These are phyloP conservation scores for Venturia asperata DNA, from an alignment of 2,329 filamentous ascomycete genomes.

Conservation along the genomic window DNA sequence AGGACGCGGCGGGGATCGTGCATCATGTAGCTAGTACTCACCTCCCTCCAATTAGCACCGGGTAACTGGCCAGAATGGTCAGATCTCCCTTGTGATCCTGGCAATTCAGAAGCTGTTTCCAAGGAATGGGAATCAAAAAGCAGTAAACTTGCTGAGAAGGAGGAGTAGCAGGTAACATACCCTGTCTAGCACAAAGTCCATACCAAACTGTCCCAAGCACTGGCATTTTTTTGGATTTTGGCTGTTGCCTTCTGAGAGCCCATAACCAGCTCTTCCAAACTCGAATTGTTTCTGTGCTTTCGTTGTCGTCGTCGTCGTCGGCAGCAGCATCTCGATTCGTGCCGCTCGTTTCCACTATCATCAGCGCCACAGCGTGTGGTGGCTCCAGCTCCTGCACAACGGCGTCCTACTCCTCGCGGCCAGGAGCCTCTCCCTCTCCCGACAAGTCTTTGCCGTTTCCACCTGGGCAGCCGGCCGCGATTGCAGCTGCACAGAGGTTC, in stretches of 20 bases:
- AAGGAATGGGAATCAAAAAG: not conserved
- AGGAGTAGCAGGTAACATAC: not conserved
- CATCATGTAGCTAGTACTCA: not conserved
- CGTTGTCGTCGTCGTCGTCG: not conserved
- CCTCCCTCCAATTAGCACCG: not conserved
- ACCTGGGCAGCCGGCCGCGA: not conserved
- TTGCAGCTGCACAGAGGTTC: constrained; percentile 6
- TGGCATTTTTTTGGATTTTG: not conserved
- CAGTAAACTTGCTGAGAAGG: not conserved
- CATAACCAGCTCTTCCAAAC: no score
- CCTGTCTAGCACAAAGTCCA: not conserved
- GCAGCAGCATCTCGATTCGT: not conserved
- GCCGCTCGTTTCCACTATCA: not conserved
- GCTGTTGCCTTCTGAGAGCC: no score
- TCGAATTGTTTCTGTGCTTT: not conserved
- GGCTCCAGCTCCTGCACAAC: constrained; percentile 6
- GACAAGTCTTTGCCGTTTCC: not conserved
- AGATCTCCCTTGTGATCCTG: not conserved
- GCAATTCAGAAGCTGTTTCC: not conserved
- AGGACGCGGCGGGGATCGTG: not conserved
- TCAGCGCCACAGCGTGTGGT: not conserved
- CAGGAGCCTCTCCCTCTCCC: not conserved
- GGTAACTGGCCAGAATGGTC: not conserved
- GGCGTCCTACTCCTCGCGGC: not conserved
- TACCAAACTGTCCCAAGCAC: not conserved